A percentile compares a stretch with the other conserved stretches of the same genome.
Evolutionary conservation across 805 yeast species (phyloP).

Genomic region (Candida nitratophila): DNA sequence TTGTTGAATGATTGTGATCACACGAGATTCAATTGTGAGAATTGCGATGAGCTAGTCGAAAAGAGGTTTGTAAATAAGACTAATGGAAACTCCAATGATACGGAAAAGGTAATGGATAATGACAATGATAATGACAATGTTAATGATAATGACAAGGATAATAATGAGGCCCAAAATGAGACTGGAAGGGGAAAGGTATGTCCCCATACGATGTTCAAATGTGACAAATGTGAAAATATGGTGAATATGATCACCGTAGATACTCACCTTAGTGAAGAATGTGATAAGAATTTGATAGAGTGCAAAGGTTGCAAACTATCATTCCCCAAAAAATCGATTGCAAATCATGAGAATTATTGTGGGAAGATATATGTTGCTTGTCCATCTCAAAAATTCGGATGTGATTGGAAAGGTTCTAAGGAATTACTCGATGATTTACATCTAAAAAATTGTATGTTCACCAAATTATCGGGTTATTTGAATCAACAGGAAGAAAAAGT

Average conservation of each 20-base stretch:
- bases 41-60: conserved; percentile 15
- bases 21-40: conserved; percentile 31
- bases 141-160: conserved; percentile 13
- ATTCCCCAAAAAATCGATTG: conserved; percentile 30
- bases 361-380: conserved; percentile 33
- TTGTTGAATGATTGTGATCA: conserved; percentile 31
- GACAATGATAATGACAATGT: conserved; percentile 25
- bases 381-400: conserved; percentile 42
- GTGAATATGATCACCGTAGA: conserved; percentile 25
- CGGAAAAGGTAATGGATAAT: conserved; percentile 1
- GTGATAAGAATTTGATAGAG: conserved; percentile 31
- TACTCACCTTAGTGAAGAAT: conserved; percentile 31
- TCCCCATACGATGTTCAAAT: conserved; percentile 30
- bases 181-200: conserved; percentile 19
- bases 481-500: conserved; percentile 23
- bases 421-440: conserved; percentile 24
- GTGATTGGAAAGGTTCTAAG: conserved; percentile 37
- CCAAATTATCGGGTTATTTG: conserved; percentile 20
- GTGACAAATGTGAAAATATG: conserved; percentile 28
- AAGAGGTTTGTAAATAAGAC: conserved; percentile 8
- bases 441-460: conserved; percentile 20
- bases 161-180: conserved; percentile 4
- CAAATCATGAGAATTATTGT: conserved; percentile 37
- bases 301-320: conserved; percentile 36
- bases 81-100: conserved; percentile 1